Evolutionary conservation across 2,329 filamentous ascomycete genomes (phyloP).

Genomic region (Dissoconium aciculare): DNA sequence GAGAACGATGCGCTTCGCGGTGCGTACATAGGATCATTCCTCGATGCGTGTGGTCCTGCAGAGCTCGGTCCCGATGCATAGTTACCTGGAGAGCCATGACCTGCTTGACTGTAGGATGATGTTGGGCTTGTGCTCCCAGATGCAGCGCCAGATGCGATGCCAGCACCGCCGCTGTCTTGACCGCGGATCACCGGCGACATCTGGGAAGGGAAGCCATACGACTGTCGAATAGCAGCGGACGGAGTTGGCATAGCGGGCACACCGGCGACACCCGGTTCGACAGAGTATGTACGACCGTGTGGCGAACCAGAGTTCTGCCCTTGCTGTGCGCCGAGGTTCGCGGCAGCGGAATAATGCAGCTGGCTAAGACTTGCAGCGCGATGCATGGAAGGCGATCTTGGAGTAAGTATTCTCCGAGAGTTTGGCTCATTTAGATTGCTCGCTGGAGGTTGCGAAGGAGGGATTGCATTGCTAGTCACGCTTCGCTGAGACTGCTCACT

Average conservation of each 20-base stretch:
- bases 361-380: constrained; percentile 37
- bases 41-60: too few species aligned
- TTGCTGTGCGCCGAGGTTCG: constrained; percentile 35
- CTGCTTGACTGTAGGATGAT: constrained; percentile 30
- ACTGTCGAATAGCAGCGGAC: constrained; percentile 24
- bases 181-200: constrained; percentile 25
- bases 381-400: constrained; percentile 38
- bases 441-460: constrained; percentile 5
- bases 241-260: constrained; percentile 35
- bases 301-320: constrained; percentile 33
- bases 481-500: constrained; percentile 5
- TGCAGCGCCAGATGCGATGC: constrained; percentile 10
- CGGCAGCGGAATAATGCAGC: constrained; percentile 28
- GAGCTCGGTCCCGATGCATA: too few species aligned
- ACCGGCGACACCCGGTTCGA: constrained; percentile 31
- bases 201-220: constrained; percentile 23
- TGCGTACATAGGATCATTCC: too few species aligned
- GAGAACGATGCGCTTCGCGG: constrained; percentile 28
- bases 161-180: constrained; percentile 21
- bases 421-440: constrained; percentile 5
- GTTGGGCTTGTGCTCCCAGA: constrained; percentile 31
- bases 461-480: constrained; percentile 14
- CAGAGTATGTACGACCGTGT: constrained; percentile 28
- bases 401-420: constrained; percentile 39
- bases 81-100: constrained; percentile 24